Percentiles rank a stretch among this genome's conserved stretches.
phyloP scores from a whole-genome alignment of 2,329 filamentous ascomycete genomes.

The Alternaria sp. region DNA sequence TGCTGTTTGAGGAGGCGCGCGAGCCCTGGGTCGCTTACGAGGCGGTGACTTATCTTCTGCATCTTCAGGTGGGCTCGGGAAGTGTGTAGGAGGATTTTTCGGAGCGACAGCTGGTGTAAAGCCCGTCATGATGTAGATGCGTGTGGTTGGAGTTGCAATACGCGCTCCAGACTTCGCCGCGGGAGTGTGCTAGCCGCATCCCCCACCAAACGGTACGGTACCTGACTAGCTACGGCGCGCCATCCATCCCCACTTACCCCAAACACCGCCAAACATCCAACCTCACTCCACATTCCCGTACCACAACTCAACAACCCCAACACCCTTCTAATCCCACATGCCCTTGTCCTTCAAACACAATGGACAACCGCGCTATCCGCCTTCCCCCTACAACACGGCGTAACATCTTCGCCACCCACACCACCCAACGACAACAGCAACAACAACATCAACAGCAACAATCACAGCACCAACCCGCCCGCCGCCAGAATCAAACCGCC shows the following conservation, averaged over 20 bases:
- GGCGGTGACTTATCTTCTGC: constrained; percentile 32
- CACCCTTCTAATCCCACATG: background rate
- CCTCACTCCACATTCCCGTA: background rate
- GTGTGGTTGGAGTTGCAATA: background rate
- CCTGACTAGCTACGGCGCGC: constrained; percentile 24
- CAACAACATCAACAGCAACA: constrained; percentile 22
- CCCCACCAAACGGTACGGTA: constrained; percentile 14
- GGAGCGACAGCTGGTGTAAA: background rate
- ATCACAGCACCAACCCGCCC: constrained; percentile 17
- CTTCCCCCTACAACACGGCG: constrained; percentile 40
- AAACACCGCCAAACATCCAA: constrained; percentile 9
- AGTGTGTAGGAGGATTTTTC: constrained; percentile 14
- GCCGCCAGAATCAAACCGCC: constrained; percentile 34
- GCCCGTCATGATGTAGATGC: background rate
- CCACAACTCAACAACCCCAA: background rate
- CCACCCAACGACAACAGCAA: no score
- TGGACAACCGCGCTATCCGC: constrained; percentile 38
- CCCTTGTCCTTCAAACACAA: constrained; percentile 6
- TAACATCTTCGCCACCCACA: constrained; percentile 39
- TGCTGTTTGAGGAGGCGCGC: constrained; percentile 43
- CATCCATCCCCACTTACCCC: constrained; percentile 9
- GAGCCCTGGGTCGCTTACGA: constrained; percentile 44
- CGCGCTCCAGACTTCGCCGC: constrained; percentile 5
- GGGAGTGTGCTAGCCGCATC: constrained; percentile 3
- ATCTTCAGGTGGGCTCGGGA: constrained; percentile 18